Evolutionary conservation across 805 yeast species (phyloP).

Genomic region (Yamadazyma kitorensis): DNA sequence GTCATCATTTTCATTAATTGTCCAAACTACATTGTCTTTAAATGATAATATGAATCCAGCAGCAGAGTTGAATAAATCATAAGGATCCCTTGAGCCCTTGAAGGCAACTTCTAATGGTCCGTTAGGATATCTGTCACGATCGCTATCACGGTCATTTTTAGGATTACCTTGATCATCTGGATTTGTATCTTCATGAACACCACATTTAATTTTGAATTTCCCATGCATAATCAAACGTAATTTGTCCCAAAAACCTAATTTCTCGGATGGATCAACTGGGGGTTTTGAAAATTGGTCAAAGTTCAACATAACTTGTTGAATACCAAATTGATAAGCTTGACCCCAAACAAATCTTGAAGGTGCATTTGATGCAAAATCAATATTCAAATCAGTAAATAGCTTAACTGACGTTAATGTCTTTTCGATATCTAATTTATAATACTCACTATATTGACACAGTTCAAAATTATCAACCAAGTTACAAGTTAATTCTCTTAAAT

Average conservation of each 20-base stretch:
- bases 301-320: slow-evolving; percentile 73
- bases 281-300: slow-evolving; percentile 87
- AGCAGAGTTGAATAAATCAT: slow-evolving; percentile 58
- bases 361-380: slow-evolving; percentile 50
- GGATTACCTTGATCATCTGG: slow-evolving; percentile 36
- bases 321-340: slow-evolving; percentile 76
- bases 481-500: slow-evolving; percentile 61
- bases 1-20: slow-evolving; percentile 63
- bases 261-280: slow-evolving; percentile 80
- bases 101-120: slow-evolving; percentile 50
- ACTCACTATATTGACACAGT: slow-evolving; percentile 13
- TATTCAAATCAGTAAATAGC: slow-evolving; percentile 57
- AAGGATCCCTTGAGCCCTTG: slow-evolving; percentile 81
- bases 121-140: too few relatives aligned
- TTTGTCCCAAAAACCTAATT: slow-evolving; percentile 93
- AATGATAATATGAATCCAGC: slow-evolving; percentile 81
- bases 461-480: slow-evolving; percentile 5
- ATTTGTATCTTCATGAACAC: too few relatives aligned
- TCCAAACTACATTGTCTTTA: slow-evolving; percentile 56
- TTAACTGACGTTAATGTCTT: slow-evolving; percentile 77
- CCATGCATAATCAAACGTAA: slow-evolving; percentile 77
- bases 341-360: slow-evolving; percentile 83
- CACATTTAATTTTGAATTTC: slow-evolving; percentile 42
- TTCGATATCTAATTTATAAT: slow-evolving; percentile 61
- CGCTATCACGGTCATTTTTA: slow-evolving; percentile 42